A percentile compares a stretch with the other conserved stretches of the same genome.
Evolutionary conservation across 768 basidiomycete genomes (phyloP).

Genomic region (Boletus coccyginus): DNA sequence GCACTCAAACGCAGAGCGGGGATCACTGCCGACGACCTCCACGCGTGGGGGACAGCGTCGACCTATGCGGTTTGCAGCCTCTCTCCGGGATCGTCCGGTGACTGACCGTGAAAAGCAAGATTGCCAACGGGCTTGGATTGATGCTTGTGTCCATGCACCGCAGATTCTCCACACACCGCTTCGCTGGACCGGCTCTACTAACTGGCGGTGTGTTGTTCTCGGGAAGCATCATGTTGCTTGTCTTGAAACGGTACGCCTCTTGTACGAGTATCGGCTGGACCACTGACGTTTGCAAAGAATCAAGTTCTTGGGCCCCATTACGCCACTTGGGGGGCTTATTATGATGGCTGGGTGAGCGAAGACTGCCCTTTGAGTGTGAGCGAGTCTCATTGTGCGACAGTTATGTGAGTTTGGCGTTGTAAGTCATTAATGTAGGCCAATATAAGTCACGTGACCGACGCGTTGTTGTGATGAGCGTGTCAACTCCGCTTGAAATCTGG

Average conservation of each 20-base stretch:
- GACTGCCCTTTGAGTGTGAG: background rate
- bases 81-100: background rate
- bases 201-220: constrained; percentile 60
- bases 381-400: constrained; percentile 30
- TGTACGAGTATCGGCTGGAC: background rate
- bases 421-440: constrained; percentile 14
- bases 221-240: constrained; percentile 55
- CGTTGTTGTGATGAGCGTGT: constrained; percentile 36
- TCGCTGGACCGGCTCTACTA: constrained; percentile 67
- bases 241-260: constrained; percentile 43
- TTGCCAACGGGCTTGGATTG: constrained; percentile 67
- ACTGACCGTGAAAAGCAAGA: constrained; percentile 36
- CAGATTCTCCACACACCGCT: constrained; percentile 54
- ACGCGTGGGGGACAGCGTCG: constrained; percentile 62
- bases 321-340: constrained; percentile 59
- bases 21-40: constrained; percentile 49
- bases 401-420: constrained; percentile 53
- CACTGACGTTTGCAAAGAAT: constrained; percentile 31
- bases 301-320: constrained; percentile 58
- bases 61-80: constrained; percentile 54
- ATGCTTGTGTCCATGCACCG: constrained; percentile 62
- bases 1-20: constrained; percentile 47
- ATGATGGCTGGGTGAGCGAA: constrained; percentile 66
- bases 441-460: constrained; percentile 40
- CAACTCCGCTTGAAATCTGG: constrained; percentile 43